Conservation (phyloP, 225 moss, liverwort and hornwort species). For the Asterella californica region DNA sequence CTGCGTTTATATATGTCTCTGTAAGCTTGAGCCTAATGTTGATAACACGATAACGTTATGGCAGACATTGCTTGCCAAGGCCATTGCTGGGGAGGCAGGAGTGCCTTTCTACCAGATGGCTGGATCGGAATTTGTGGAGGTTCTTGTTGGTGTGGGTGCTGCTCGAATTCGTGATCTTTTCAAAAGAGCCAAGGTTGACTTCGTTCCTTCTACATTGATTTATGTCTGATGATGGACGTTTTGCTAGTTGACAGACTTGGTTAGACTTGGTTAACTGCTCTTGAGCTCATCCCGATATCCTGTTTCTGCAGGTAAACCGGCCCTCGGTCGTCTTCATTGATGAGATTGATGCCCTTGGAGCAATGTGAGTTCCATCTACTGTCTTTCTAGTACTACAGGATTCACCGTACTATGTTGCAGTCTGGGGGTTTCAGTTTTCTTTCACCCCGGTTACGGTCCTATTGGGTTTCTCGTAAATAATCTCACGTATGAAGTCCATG, state of each 20-base stretch:
- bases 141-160: constrained; percentile 92
- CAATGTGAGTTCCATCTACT: constrained; percentile 50
- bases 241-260: background rate
- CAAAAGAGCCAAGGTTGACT: constrained; percentile 77
- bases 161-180: constrained; percentile 96
- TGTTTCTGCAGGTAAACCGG: constrained; percentile 60
- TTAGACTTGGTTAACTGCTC: background rate
- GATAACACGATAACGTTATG: background rate
- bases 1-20: too few relatives aligned
- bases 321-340: constrained; percentile 98
- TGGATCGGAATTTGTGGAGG: constrained; percentile 97
- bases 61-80: constrained; percentile 87
- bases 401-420: background rate
- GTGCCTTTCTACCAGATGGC: constrained; percentile 99
- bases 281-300: background rate
- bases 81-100: constrained; percentile 96
- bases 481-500: too few relatives aligned
- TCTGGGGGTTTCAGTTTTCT: background rate
- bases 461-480: background rate
- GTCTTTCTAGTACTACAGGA: too few relatives aligned
- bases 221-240: too few relatives aligned
- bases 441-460: background rate
- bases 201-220: too few relatives aligned
- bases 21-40: background rate
- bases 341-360: constrained; percentile 95